Conservation (phyloP, 78 protist genomes). For the Dictyostelium intermedium region DNA sequence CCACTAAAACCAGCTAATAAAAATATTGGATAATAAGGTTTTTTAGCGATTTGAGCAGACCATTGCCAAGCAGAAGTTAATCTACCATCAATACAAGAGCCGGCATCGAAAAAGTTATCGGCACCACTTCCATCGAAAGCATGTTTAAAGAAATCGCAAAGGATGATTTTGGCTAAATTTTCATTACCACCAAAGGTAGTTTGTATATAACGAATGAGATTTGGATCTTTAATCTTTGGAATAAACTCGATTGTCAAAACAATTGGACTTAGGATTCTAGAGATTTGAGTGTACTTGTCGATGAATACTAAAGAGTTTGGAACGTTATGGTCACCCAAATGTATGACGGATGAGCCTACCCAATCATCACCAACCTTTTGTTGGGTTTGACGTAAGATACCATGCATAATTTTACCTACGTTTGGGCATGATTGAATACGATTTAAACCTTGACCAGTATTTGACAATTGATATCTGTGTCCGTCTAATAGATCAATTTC, state of each 20-base stretch:
- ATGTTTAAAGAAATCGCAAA: constrained; percentile 94
- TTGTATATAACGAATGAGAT: constrained; percentile 18
- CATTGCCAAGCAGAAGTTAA: constrained; percentile 97
- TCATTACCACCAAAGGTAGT: constrained; percentile 65
- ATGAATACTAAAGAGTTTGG: constrained; percentile 98
- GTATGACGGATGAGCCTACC: constrained; percentile 96
- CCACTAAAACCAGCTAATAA: constrained; percentile 89
- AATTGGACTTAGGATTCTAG: constrained; percentile 90
- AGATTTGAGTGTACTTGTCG: constrained; percentile 96
- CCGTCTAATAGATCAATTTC: constrained; percentile 88
- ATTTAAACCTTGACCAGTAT: constrained; percentile 91
- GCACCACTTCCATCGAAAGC: constrained; percentile 96
- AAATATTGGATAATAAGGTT: constrained; percentile 87
- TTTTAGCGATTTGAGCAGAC: constrained; percentile 89
- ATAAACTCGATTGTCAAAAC: constrained; percentile 59
- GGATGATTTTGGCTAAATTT: constrained; percentile 49
- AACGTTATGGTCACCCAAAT: constrained; percentile 97
- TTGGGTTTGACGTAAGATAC: constrained; percentile 78
- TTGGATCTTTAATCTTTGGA: constrained; percentile 47
- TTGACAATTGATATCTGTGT: constrained; percentile 41
- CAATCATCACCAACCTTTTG: constrained; percentile 86
- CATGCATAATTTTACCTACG: constrained; percentile 76
- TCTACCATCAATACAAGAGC: constrained; percentile 97
- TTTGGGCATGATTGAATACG: constrained; percentile 89
- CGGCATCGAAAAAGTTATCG: constrained; percentile 96